Evolutionary conservation across 192 early-diverging fungal species (phyloP).

Genomic region (Coemansia sp.): DNA sequence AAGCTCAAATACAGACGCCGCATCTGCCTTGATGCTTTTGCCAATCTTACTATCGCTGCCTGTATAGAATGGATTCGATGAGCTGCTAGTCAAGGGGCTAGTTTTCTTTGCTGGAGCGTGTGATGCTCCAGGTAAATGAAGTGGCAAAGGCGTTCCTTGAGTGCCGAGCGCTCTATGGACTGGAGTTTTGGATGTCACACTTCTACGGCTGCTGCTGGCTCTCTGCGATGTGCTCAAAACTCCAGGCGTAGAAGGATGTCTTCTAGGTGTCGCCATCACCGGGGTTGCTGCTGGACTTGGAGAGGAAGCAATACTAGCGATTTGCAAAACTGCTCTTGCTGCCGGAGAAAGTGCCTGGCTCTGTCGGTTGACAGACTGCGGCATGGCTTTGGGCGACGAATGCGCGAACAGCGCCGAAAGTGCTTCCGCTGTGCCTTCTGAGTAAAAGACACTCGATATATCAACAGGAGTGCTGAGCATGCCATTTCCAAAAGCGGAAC

Average conservation of each 20-base stretch:
- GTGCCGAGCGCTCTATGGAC: neutral
- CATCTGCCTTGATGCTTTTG: neutral
- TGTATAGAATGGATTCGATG: slow-evolving; percentile 1
- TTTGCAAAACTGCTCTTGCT: slow-evolving; percentile 5
- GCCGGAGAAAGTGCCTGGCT: neutral
- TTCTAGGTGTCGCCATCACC: neutral
- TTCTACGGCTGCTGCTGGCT: neutral
- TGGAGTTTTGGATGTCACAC: neutral
- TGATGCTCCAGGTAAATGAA: neutral
- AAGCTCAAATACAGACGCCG: slow-evolving; percentile 14
- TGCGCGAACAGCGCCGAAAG: slow-evolving; percentile 8
- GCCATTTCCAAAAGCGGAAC: neutral
- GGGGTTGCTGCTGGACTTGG: neutral
- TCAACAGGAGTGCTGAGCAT: neutral
- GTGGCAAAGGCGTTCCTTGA: neutral
- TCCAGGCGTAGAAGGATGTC: neutral
- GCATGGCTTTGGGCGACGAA: neutral
- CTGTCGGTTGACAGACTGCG: neutral
- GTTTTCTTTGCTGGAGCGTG: neutral
- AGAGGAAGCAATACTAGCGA: neutral
- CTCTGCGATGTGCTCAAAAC: neutral
- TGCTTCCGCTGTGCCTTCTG: neutral
- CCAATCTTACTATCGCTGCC: neutral
- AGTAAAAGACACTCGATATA: slow-evolving; percentile 4
- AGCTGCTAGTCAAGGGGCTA: neutral